phyloP scores from a whole-genome alignment of 208 protist genomes.

The Acanthamoeba rhysodes region DNA sequence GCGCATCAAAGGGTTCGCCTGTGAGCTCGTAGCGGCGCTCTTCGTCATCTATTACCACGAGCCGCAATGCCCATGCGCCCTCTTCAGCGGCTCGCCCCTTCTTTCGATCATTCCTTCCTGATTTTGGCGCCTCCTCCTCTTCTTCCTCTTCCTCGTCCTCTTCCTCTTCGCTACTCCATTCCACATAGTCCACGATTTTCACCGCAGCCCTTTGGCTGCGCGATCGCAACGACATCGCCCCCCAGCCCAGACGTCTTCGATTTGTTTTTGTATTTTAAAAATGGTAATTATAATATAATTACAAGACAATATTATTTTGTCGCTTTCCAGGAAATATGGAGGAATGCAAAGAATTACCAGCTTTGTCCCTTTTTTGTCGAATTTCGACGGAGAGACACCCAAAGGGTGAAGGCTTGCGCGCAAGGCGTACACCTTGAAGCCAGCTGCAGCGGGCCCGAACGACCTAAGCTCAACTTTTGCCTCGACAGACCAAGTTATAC shows the following conservation, averaged over 20 bases:
- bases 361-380: no score
- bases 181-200: conserved; percentile 7
- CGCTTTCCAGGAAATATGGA: no score
- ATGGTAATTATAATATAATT: no score
- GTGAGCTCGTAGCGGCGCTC: conserved; percentile 38
- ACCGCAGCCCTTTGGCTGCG: conserved; percentile 34
- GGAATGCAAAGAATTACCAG: no score
- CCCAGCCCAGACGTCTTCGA: background rate
- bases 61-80: background rate
- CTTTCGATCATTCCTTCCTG: background rate
- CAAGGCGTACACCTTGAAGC: no score
- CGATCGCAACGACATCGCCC: conserved; percentile 17
- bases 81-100: background rate
- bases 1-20: conserved; percentile 34
- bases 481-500: no score
- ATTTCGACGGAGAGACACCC: no score
- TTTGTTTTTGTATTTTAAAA: background rate
- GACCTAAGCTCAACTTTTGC: no score
- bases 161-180: conserved; percentile 24
- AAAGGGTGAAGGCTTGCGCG: no score
- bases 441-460: no score
- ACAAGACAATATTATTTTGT: no score
- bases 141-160: conserved; percentile 14
- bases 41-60: conserved; percentile 42
- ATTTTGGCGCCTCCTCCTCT: background rate